Conservation (phyloP, 495 filamentous ascomycete species). For the Penicillium waksmanii region DNA sequence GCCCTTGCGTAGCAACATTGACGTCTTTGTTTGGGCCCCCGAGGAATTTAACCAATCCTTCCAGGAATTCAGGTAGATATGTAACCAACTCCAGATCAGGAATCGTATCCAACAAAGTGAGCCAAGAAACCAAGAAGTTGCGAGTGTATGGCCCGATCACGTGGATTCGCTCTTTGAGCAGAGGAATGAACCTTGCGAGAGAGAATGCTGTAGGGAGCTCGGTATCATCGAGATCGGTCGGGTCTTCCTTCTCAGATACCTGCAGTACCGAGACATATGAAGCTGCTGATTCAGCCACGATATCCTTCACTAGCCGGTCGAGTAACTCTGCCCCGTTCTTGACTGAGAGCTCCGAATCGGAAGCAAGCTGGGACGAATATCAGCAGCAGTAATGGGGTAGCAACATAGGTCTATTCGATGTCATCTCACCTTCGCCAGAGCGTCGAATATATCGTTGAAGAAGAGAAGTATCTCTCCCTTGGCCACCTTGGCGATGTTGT, state of each 20-base stretch:
- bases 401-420: neutral
- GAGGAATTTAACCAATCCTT: slow-evolving; percentile 88
- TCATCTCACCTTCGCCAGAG: slow-evolving; percentile 81
- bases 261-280: slow-evolving; percentile 92
- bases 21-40: slow-evolving; percentile 92
- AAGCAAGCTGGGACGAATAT: slow-evolving; percentile 69
- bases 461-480: slow-evolving; percentile 96
- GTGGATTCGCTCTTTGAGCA: slow-evolving; percentile 89
- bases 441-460: slow-evolving; percentile 98
- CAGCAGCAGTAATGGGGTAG: slow-evolving; percentile 8
- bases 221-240: slow-evolving; percentile 50
- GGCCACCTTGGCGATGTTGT: slow-evolving; percentile 98
- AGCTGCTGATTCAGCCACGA: slow-evolving; percentile 93
- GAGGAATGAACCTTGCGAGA: slow-evolving; percentile 84
- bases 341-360: slow-evolving; percentile 93
- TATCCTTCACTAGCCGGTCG: slow-evolving; percentile 96
- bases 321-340: slow-evolving; percentile 98
- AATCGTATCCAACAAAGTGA: slow-evolving; percentile 92
- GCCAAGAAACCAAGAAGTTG: slow-evolving; percentile 95
- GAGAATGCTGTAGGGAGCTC: slow-evolving; percentile 89
- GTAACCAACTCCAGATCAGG: slow-evolving; percentile 95
- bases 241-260: slow-evolving; percentile 50
- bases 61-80: slow-evolving; percentile 89
- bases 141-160: slow-evolving; percentile 93
- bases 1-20: slow-evolving; percentile 84